Base-by-base conservation (phyloP, 225 moss, liverwort and hornwort species). In the Lunularia cruciata region DNA sequence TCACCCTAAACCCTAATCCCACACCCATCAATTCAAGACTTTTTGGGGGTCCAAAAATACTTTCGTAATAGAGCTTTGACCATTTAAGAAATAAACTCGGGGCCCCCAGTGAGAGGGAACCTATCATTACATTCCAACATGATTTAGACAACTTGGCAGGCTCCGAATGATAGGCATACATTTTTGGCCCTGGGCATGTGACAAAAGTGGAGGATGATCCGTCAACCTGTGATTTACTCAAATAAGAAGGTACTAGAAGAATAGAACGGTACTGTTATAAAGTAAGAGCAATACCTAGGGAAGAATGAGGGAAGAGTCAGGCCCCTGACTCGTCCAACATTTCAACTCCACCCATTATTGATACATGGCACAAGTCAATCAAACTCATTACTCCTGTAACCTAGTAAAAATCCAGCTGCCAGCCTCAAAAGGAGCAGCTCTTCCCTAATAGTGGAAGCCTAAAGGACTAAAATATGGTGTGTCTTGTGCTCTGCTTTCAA, bases 281-380 rank as follows among this genome's bases (percentile, higher is more conserved):
- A 46, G 56, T 31, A 68, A 38, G 66, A 68, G 48, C 73, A 79
- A 76, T 69, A 73, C 72, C 78, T 69, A 78, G 78, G 74, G 78
- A 66, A 79, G 74, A 79, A 60, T 66, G 70, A 69, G 42, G n/a
- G 60, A 46, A 65, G 70, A 42, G 78, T 78, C 78, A 69, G 54
- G 62, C 39, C 62, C 62, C 80, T 69, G 75, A 80, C 80, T 75
- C 76, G 42, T 33, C 63, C 26, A 57, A 63, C 76, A 73, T 59
- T 65, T 65, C 76, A 64, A 59, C 54, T 70, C 76, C 76, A 64
- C 70, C 81, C 60, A 69, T 81, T 76, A 73, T 81, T 76, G 72
- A 80, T 80, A 80, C 76, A 76, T 60, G 76, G 76, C 66, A 70
- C 73, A 80, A 81, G 76, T 75, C 75, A 57, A 72, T 72, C 68